Base-by-base conservation (phyloP, 2,329 filamentous ascomycete species). In the Alternaria metachromatica region DNA sequence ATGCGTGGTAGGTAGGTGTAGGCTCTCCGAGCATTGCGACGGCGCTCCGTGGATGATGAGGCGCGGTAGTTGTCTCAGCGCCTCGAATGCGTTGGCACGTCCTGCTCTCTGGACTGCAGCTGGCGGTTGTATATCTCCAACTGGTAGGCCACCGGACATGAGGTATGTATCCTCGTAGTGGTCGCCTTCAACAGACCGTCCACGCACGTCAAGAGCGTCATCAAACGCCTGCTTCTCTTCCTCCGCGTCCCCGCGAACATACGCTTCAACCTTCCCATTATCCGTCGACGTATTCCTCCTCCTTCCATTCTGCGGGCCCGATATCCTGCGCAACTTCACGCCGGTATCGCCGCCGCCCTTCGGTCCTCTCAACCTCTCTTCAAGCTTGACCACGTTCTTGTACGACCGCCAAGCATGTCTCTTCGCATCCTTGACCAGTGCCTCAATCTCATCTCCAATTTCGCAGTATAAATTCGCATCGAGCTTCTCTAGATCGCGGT, bases 321-420 rank as follows among this genome's bases (percentile, higher is more conserved):
- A 53, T 8, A 41, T 53, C 15, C 49, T 41, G 7, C 49, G 20
- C 28, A 53, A 4, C 49, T 53, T 37, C 3, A 53, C 20, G 4
- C 28, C 30, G 20, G 20, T 13, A 41, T 53, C 13, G 6, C 13
- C 23, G 6, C 49, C 28, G 20, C 30, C 12, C 9, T 51, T 48
- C 33, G 30, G 30, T 0, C 23, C 53, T 43, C 58, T 58, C 21
- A 73, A 18, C 37, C 53, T 63, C 44, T 72, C 69, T 23, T 72
- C 69, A 10, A 73, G 49, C 33, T 55, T 64, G 11, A 69, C 62
- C 54, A 73, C 64, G 15, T 62, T 60, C 18, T 58, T 65, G 51
- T 74, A 75, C 20, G 64, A 58, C 37, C 68, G 66, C 71, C 73
- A 74, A 7, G 70, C 66, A 58, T 68, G 57, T n/a, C 63, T 60